Evolutionary conservation across 1,139 yeast genomes (phyloP), one percentile per base, ranked within the genome.

Genomic region (Kodamaea suecica): DNA sequence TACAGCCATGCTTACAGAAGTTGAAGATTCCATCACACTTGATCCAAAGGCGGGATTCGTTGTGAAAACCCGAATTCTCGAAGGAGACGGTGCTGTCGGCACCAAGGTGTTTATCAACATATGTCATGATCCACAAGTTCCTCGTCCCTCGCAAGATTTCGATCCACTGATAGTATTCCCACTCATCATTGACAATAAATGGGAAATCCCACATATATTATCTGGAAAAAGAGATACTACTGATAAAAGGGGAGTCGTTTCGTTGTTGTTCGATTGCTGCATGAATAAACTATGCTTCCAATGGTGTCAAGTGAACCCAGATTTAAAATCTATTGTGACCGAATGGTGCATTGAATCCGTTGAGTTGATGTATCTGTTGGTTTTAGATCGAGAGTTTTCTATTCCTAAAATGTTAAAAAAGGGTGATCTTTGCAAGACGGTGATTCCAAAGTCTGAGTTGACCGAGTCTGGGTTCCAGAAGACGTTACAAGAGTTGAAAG

Each of bases 151-250:
- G 7, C 61, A 55, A 17, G 75, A 60, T 19, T 81, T 81, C 47
- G 68, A 70, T 27, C 78, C 90, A 2, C 68, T 63, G 21, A 57
- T 66, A 2, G 78, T 85, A 5, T 80, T 80, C 47, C 80, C 84
- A 1, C 57, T 78, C 36, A 82, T 85, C 17, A 76, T 80, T 55
- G 78, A 78, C 27, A 80, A 81, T 47, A 70, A 80, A 49, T 87
- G 95, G 95, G 90, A 84, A 41, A 82, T 87, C 3, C 96, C 96
- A 1, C 76, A 87, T 7, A 72, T 84, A 1, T 76, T 85, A 0
- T 78, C 90, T 0, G 62, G 67, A 0, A 73, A 73, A 36, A 58
- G 71, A 38, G 55, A 80, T 12, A 80, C 73, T 27, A 56, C 44
- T 12, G 96, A 88, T 51, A 86, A 86, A 54, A 79, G 80, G 48